Base-by-base conservation (phyloP, 257 asterid species). In the Gynochthodes officinalis region DNA sequence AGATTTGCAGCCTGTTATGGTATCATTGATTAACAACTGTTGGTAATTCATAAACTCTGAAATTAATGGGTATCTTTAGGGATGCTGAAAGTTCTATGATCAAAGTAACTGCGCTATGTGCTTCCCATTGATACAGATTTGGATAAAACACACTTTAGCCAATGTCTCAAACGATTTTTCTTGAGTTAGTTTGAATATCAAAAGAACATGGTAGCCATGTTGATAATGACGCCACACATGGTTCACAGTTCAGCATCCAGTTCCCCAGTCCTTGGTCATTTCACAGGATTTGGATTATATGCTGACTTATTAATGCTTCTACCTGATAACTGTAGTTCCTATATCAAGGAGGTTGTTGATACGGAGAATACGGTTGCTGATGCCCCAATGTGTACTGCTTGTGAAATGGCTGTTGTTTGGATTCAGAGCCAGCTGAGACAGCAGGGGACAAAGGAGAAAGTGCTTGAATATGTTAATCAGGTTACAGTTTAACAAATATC, bases 381-480 rank as follows among this genome's bases (percentile, higher is more conserved):
- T 7, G 67, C 76, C 44, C 82, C 97, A 10, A 3, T 91, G 69
- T 95, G 99, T 67, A 62, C 84, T 67, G 97, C 89, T 66, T 95
- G 99, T 76, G 87, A 95, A 82, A 85, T 95, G 99, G 95, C 98
- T 11, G 98, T 95, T 61, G 89, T 89, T 54, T 95, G 98, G 99
- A 89, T 95, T 81, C 90, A 82, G 74, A 95, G 83, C 87, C 93
- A 91, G 79, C 88, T 95, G 46, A 85, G 76, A 25, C 76, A 91
- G 33, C 69, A 83, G 19, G 84, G 73, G 55, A 89, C 84, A 1
- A 94, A 94, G 82, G 97, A 91, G 57, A 81, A 61, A 81, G 99
- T 90, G 67, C 43, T 94, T 0, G 86, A 82, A 0, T 94, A 90
- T 70, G 95, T 88, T 53, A 83, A 89, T 83, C 91, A 94, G 97